phyloP scores from a whole-genome alignment of 371 early-diverging fungal species.

The Batkoa obscura region DNA sequence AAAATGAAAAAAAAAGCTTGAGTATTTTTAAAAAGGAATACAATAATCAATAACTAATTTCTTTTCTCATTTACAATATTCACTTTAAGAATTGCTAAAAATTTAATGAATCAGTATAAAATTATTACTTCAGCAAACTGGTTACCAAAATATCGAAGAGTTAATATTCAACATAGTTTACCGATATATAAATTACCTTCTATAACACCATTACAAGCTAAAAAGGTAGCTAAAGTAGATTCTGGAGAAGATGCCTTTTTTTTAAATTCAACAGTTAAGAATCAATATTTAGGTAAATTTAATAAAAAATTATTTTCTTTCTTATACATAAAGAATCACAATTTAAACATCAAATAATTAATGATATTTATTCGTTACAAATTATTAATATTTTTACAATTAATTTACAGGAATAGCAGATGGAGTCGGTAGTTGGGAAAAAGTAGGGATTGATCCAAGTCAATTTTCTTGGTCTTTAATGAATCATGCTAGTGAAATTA shows the following conservation, averaged over 20 bases:
- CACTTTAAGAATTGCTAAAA: too few species aligned
- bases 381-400: too few species aligned
- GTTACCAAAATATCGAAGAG: slow-evolving; percentile 3
- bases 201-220: neutral
- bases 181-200: neutral
- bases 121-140: slow-evolving; percentile 1
- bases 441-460: slow-evolving; percentile 4
- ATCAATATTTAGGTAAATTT: neutral
- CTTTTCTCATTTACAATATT: too few species aligned
- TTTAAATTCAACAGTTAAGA: neutral
- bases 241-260: slow-evolving; percentile 56
- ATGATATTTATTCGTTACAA: too few species aligned
- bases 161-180: neutral
- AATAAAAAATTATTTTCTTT: too few species aligned
- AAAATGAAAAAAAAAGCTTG: too few species aligned
- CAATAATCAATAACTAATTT: too few species aligned
- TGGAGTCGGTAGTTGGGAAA: slow-evolving; percentile 6
- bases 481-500: slow-evolving; percentile 33
- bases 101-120: neutral
- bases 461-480: slow-evolving; percentile 19
- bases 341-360: too few species aligned
- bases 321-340: too few species aligned
- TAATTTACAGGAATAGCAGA: neutral
- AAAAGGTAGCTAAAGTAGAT: slow-evolving; percentile 26
- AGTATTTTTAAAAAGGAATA: too few species aligned